Evolutionary conservation across 208 protist species (phyloP), one percentile per base, ranked within the genome.

Genomic region (Leishmania turanica): DNA sequence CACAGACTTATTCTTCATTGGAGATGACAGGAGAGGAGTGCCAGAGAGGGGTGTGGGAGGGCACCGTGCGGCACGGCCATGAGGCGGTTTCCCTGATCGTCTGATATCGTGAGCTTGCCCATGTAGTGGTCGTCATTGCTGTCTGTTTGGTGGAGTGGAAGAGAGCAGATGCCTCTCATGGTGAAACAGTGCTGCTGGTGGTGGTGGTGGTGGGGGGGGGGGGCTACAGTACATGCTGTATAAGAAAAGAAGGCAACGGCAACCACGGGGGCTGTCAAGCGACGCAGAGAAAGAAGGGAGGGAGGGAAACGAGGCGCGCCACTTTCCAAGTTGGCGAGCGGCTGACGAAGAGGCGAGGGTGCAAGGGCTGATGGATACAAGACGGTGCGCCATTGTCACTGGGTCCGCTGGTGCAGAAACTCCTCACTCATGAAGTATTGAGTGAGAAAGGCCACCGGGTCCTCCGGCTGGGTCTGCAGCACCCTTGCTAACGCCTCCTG

Each of bases 381-480:
- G n/a, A 15, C 2, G n/a, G 31, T 31, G 51, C 34, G 54, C 21
- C 66, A 56, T 49, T 53, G 56, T 71, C 62, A 80, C 47, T 34
- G 58, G 27, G 73, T 60, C n/a, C 42, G 53, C 51, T 40, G 58
- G 37, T 78, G 47, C 21, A 81, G 42, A 42, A 90, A 79, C 47
- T 90, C 73, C 62, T 84, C 83, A 42, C 84, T 84, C 4, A 78
- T 58, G 62, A 90, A 90, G 69, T 92, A 96, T 17, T 88, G 80
- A 1, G 83, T 84, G 21, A 96, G 82, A 37, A 88, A 90, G 2
- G 51, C 84, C 15, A 96, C 88, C 45, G 94, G 85, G 79, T 96
- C 89, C 15, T 91, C 83, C 31, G 93, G 92, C 74, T 92, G 87
- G 21, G 76, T 77, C 76, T 89, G 87, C 40, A 96, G 60, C 40